A percentile compares a stretch with the other conserved stretches of the same genome.
Conservation (phyloP, 129 eudicot species). For the Artemisia argyi region DNA sequence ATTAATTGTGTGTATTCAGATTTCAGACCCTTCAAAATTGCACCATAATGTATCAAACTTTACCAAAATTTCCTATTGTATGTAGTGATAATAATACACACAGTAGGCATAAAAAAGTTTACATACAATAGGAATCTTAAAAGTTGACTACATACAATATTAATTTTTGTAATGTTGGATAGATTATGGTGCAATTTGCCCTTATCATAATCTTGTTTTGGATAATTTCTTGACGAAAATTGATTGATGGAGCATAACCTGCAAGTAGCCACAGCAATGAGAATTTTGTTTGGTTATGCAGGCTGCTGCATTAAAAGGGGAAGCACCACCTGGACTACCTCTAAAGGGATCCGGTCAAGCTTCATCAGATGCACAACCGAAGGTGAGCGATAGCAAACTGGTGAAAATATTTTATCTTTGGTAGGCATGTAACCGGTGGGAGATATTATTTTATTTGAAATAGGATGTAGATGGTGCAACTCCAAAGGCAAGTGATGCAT, state of each 20-base stretch:
- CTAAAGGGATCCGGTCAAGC: constrained; percentile 93
- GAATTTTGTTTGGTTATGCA: constrained; percentile 28
- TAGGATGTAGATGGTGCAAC: constrained; percentile 78
- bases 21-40: too few species aligned
- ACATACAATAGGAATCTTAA: too few species aligned
- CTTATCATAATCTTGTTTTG: not conserved
- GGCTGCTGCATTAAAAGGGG: constrained; percentile 99
- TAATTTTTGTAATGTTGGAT: too few species aligned
- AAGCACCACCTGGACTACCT: constrained; percentile 98
- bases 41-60: too few species aligned
- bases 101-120: too few species aligned
- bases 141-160: too few species aligned
- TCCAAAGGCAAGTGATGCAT: constrained; percentile 83
- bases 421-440: not conserved
- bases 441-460: constrained; percentile 21
- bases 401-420: constrained; percentile 2
- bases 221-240: not conserved
- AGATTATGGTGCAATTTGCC: too few species aligned
- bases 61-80: too few species aligned
- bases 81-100: too few species aligned
- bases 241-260: not conserved
- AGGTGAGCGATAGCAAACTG: constrained; percentile 46
- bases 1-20: too few species aligned
- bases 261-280: too few species aligned
- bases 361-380: constrained; percentile 80